These are phyloP conservation scores for Isochrysis galbana DNA, from an alignment of 78 protist species.

Conservation along the genomic window DNA sequence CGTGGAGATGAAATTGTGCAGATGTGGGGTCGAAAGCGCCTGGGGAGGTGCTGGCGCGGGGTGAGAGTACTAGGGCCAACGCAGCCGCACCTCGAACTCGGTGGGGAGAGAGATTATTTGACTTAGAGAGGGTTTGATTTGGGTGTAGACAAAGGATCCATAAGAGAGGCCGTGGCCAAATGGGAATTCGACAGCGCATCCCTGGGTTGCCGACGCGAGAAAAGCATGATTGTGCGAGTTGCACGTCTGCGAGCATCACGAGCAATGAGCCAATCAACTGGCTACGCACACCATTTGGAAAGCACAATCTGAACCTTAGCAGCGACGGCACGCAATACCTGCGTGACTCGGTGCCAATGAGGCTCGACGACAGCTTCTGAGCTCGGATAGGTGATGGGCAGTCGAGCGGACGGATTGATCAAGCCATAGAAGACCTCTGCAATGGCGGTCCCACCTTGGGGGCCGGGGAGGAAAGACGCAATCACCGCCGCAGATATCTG, in stretches of 20 bases:
- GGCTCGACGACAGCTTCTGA: constrained; percentile 42
- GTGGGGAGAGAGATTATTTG: no score
- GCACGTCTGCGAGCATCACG: no score
- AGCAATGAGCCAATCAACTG: no score
- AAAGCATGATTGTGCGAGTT: no score
- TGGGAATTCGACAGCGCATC: not conserved
- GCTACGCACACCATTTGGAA: no score
- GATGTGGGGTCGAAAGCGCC: no score
- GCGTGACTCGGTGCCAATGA: not conserved
- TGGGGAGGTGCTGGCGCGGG: no score
- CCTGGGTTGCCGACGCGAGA: not conserved
- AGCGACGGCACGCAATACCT: no score
- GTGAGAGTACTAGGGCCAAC: no score
- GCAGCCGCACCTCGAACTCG: no score
- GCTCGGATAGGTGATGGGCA: constrained; percentile 71
- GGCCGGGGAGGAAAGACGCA: constrained; percentile 56
- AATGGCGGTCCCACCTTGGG: constrained; percentile 66
- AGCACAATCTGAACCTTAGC: no score
- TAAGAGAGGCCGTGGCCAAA: constrained; percentile 73
- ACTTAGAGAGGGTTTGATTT: not conserved
- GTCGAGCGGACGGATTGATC: constrained; percentile 71
- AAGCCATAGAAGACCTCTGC: constrained; percentile 69
- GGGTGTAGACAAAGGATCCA: constrained; percentile 53
- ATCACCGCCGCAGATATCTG: not conserved
- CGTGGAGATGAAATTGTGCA: no score